Conservation (phyloP, 345 rosid species). For the Anastatica hierochuntica region DNA sequence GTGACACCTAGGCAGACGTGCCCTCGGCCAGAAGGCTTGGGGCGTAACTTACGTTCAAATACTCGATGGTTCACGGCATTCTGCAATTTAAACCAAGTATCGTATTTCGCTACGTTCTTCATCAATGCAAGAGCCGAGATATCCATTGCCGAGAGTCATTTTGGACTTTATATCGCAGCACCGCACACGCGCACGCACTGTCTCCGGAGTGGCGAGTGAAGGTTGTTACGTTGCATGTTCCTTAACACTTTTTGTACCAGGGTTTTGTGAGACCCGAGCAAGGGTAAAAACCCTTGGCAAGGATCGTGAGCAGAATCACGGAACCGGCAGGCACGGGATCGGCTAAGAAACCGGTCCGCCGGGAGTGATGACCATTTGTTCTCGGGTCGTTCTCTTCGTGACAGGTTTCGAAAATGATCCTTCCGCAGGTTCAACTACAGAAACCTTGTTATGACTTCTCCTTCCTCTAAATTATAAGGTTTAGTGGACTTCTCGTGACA, state of each 20-base stretch:
- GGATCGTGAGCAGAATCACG: background rate
- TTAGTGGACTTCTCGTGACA: background rate
- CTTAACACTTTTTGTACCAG: background rate
- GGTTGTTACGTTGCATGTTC: background rate
- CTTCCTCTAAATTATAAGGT: background rate
- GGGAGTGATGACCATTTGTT: background rate
- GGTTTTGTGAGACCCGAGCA: background rate
- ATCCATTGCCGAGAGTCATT: constrained; percentile 6
- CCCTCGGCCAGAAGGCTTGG: background rate
- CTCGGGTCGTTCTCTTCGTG: constrained; percentile 4
- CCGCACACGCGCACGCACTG: background rate
- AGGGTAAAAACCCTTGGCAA: background rate
- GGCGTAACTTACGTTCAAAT: background rate
- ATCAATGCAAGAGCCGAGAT: constrained; percentile 16
- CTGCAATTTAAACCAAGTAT: background rate
- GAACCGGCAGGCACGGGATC: background rate
- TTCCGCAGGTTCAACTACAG: background rate
- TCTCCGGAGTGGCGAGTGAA: background rate
- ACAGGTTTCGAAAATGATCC: constrained; percentile 23
- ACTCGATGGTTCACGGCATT: background rate
- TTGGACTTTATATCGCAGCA: background rate
- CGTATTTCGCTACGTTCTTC: background rate
- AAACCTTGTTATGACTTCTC: background rate
- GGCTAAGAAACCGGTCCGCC: background rate
- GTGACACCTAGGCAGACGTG: background rate